Evolutionary conservation across 495 filamentous ascomycete genomes (phyloP).

Genomic region (Thermothielavioides terrestris): DNA sequence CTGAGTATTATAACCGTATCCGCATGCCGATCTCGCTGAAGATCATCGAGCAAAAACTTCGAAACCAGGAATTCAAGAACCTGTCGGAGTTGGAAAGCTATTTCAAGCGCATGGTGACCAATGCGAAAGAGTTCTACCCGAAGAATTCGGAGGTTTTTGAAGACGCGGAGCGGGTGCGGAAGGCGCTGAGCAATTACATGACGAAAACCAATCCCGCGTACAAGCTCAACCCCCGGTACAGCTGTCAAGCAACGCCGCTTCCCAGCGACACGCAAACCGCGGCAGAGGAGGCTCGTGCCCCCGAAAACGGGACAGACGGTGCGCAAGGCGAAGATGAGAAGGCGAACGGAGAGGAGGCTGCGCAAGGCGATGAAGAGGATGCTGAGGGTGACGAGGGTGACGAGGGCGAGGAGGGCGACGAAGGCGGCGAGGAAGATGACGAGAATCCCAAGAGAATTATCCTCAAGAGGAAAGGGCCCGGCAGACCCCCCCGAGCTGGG

Average conservation of each 20-base stretch:
- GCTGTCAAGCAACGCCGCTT: constrained; percentile 55
- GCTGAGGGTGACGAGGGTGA: too few species aligned
- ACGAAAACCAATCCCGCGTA: constrained; percentile 67
- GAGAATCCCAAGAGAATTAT: constrained; percentile 24
- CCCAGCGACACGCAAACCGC: constrained; percentile 30
- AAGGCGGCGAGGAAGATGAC: constrained; percentile 26
- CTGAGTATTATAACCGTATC: constrained; percentile 67
- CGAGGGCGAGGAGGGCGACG: constrained; percentile 29
- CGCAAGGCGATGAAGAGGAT: constrained; percentile 19
- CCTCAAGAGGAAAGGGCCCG: constrained; percentile 24
- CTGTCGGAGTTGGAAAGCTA: constrained; percentile 61
- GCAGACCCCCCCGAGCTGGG: constrained; percentile 13
- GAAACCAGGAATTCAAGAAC: constrained; percentile 50
- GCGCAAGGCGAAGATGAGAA: constrained; percentile 16
- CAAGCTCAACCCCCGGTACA: constrained; percentile 45
- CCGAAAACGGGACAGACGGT: background rate
- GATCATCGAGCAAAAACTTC: constrained; percentile 62
- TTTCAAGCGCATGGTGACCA: constrained; percentile 67
- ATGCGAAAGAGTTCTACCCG: constrained; percentile 65
- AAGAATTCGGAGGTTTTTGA: constrained; percentile 56
- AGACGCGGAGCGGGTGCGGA: constrained; percentile 68
- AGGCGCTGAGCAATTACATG: constrained; percentile 68
- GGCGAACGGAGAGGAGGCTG: constrained; percentile 21
- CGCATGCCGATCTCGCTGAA: constrained; percentile 68
- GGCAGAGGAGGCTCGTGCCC: constrained; percentile 13